phyloP scores from a whole-genome alignment of 495 filamentous ascomycete species.

The Haplographium delicatum region DNA sequence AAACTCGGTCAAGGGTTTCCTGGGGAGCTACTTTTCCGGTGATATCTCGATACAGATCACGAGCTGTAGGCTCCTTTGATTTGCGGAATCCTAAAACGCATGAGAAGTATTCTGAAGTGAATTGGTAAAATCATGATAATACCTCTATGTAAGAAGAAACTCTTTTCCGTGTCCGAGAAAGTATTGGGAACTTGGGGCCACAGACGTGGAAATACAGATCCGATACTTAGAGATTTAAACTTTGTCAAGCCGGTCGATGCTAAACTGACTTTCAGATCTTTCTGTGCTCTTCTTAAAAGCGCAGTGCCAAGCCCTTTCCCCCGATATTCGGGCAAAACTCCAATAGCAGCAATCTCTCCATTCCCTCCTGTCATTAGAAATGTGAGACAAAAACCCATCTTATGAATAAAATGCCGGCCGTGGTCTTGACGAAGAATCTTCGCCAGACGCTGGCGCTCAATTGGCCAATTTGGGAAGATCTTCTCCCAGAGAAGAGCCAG shows the following conservation, averaged over 20 bases:
- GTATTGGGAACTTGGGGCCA: constrained; percentile 44
- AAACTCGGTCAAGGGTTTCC: constrained; percentile 33
- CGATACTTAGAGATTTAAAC: constrained; percentile 23
- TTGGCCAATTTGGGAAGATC: constrained; percentile 37
- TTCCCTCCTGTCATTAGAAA: constrained; percentile 28
- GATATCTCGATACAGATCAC: constrained; percentile 43
- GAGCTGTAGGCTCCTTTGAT: constrained; percentile 18
- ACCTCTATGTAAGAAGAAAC: constrained; percentile 44
- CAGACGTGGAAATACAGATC: constrained; percentile 44
- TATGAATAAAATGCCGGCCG: constrained; percentile 36
- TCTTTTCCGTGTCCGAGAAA: constrained; percentile 30
- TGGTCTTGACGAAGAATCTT: constrained; percentile 26
- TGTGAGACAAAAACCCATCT: constrained; percentile 41
- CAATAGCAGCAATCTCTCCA: constrained; percentile 28
- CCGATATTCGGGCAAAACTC: constrained; percentile 36
- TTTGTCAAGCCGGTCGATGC: constrained; percentile 24
- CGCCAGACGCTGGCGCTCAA: constrained; percentile 28
- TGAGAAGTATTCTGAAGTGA: neutral
- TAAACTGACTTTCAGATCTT: constrained; percentile 29
- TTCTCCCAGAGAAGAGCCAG: constrained; percentile 33
- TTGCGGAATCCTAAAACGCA: constrained; percentile 15
- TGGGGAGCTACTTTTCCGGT: constrained; percentile 30
- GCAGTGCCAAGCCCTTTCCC: constrained; percentile 39
- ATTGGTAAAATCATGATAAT: constrained; percentile 20
- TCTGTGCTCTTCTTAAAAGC: constrained; percentile 29